phyloP scores from a whole-genome alignment of 1,284 basidiomycete species.

The Spongiforma sp. region DNA sequence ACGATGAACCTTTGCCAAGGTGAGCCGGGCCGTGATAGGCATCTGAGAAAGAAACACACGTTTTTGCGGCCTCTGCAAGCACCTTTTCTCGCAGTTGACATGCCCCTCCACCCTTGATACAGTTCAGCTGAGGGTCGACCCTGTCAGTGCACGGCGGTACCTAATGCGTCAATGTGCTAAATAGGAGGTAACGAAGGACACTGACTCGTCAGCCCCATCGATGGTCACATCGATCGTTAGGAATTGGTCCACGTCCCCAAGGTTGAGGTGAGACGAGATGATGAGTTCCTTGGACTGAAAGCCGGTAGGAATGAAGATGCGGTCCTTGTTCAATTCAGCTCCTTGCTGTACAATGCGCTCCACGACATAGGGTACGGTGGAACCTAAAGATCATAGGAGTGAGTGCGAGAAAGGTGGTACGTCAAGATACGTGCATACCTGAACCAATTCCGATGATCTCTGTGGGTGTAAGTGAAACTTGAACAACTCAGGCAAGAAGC shows the following conservation, averaged over 20 bases:
- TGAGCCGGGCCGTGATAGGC: slow-evolving; percentile 6
- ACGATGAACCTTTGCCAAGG: slow-evolving; percentile 74
- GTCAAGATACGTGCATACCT: slow-evolving; percentile 46
- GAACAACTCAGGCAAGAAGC: not conserved
- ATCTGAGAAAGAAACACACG: slow-evolving; percentile 43
- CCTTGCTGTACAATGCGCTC: slow-evolving; percentile 94
- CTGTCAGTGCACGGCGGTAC: slow-evolving; percentile 49
- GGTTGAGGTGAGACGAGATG: slow-evolving; percentile 75
- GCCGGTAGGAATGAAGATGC: slow-evolving; percentile 92
- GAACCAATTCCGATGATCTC: slow-evolving; percentile 93
- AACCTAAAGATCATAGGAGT: slow-evolving; percentile 55
- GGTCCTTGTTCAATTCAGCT: slow-evolving; percentile 71
- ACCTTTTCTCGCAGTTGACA: slow-evolving; percentile 98
- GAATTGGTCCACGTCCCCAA: slow-evolving; percentile 95
- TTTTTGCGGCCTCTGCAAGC: slow-evolving; percentile 93
- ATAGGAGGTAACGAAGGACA: slow-evolving; percentile 45
- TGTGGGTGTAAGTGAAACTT: slow-evolving; percentile 7
- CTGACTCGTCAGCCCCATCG: slow-evolving; percentile 97
- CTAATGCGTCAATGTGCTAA: not conserved
- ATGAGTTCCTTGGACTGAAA: slow-evolving; percentile 98
- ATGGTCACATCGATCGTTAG: slow-evolving; percentile 93
- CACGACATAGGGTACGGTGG: slow-evolving; percentile 98
- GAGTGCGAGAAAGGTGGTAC: not conserved
- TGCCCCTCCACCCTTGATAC: slow-evolving; percentile 98
- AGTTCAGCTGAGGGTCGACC: slow-evolving; percentile 89